Conservation (phyloP, 805 yeast genomes). For the Suhomyces sp. region DNA sequence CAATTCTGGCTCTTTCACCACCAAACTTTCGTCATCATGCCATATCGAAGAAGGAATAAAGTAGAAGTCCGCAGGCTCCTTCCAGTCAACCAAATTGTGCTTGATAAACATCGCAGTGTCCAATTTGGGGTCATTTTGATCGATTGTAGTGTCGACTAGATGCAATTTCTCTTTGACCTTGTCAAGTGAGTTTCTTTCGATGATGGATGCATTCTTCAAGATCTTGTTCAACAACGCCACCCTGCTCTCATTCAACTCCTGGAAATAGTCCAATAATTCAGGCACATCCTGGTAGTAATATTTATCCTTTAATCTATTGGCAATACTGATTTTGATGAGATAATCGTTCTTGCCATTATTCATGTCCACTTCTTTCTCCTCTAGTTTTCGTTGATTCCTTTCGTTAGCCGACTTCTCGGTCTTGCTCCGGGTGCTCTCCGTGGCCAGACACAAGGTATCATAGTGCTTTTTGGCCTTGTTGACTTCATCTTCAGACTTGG, state of each 20-base stretch:
- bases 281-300: constrained; percentile 92
- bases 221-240: constrained; percentile 69
- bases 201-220: constrained; percentile 56
- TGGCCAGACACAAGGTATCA: constrained; percentile 73
- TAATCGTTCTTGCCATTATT: constrained; percentile 83
- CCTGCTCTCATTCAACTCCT: constrained; percentile 78
- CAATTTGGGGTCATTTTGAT: constrained; percentile 67
- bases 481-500: constrained; percentile 55
- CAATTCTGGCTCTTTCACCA: constrained; percentile 58
- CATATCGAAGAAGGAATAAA: constrained; percentile 89
- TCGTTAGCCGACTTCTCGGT: constrained; percentile 55
- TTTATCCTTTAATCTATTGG: constrained; percentile 90
- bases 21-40: constrained; percentile 90
- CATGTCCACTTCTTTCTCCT: constrained; percentile 76
- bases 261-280: constrained; percentile 79
- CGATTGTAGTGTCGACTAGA: constrained; percentile 53
- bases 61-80: constrained; percentile 80
- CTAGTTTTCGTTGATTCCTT: constrained; percentile 52
- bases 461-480: constrained; percentile 70
- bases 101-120: constrained; percentile 91
- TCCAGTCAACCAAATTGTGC: constrained; percentile 76
- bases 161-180: constrained; percentile 51
- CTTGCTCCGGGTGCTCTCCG: constrained; percentile 79
- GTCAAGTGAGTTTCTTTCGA: constrained; percentile 54
- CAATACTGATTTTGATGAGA: constrained; percentile 74